Conservation (phyloP, 2,329 filamentous ascomycete species). For the Colletotrichum karsti region DNA sequence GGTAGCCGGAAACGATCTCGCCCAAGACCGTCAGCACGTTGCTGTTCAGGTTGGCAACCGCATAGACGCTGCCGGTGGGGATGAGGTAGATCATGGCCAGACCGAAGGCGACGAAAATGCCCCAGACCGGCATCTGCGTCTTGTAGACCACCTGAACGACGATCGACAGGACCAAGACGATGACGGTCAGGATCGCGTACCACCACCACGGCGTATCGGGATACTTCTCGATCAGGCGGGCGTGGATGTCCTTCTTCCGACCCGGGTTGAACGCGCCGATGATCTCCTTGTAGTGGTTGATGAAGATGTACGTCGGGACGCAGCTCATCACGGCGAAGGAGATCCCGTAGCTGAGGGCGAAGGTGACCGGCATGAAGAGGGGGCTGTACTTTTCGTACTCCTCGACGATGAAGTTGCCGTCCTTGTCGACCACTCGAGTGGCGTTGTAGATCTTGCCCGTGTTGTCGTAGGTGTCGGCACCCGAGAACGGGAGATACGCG, state of each 20-base stretch:
- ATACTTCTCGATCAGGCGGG: constrained; percentile 43
- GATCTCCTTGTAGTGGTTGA: constrained; percentile 51
- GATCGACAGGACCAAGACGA: constrained; percentile 43
- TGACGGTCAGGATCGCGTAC: constrained; percentile 42
- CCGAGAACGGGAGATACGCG: constrained; percentile 62
- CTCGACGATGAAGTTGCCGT: constrained; percentile 51
- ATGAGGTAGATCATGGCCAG: constrained; percentile 42
- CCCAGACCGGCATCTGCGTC: constrained; percentile 68
- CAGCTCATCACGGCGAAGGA: constrained; percentile 45
- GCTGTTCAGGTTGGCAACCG: constrained; percentile 52
- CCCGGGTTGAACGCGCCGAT: constrained; percentile 35
- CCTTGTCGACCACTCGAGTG: constrained; percentile 55
- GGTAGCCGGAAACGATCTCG: constrained; percentile 53
- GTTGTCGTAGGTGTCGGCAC: constrained; percentile 59
- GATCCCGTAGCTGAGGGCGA: constrained; percentile 43
- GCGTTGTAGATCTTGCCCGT: constrained; percentile 57
- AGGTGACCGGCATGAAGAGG: constrained; percentile 45
- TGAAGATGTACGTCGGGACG: constrained; percentile 47
- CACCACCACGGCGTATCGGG: constrained; percentile 46
- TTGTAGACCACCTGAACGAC: constrained; percentile 55
- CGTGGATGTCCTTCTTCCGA: constrained; percentile 35
- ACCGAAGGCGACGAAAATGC: constrained; percentile 50
- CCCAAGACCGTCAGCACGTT: constrained; percentile 46
- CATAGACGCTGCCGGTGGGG: constrained; percentile 64
- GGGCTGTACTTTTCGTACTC: constrained; percentile 56